These are phyloP conservation scores for Xylaria acuta DNA, from an alignment of 495 filamentous ascomycete species.

Conservation along the genomic window DNA sequence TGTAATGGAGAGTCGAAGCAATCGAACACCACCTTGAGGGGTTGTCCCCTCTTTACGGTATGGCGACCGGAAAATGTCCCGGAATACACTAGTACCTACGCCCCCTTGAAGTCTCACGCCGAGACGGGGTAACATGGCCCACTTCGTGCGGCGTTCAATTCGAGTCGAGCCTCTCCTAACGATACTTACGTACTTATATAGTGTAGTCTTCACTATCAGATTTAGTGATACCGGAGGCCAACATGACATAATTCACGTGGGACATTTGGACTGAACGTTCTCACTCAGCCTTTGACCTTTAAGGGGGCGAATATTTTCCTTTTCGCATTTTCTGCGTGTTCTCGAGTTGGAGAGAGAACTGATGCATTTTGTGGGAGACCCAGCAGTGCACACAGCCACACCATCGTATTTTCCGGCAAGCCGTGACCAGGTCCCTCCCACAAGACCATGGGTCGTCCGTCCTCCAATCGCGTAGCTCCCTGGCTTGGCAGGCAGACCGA, in stretches of 20 bases:
- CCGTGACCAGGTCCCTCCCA: background rate
- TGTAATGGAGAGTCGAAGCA: background rate
- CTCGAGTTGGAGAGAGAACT: background rate
- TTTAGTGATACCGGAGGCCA: background rate
- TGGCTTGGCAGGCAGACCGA: slow-evolving; percentile 15
- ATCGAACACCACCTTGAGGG: background rate
- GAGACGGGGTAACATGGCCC: too few relatives aligned
- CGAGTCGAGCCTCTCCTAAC: too few relatives aligned
- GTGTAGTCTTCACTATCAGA: background rate
- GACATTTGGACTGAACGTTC: background rate
- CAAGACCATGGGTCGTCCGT: background rate
- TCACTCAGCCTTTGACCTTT: background rate
- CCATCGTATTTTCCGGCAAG: background rate
- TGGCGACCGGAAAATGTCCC: too few relatives aligned
- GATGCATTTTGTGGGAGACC: background rate
- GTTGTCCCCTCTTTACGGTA: background rate
- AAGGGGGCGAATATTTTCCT: background rate
- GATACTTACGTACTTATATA: too few relatives aligned
- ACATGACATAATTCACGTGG: background rate
- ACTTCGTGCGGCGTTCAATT: too few relatives aligned
- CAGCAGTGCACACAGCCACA: background rate
- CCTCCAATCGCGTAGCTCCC: background rate
- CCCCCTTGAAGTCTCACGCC: too few relatives aligned
- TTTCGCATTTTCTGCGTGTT: background rate
- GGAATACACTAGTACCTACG: too few relatives aligned